Conservation (phyloP, 495 filamentous ascomycete species). For the Cercophora samala region DNA sequence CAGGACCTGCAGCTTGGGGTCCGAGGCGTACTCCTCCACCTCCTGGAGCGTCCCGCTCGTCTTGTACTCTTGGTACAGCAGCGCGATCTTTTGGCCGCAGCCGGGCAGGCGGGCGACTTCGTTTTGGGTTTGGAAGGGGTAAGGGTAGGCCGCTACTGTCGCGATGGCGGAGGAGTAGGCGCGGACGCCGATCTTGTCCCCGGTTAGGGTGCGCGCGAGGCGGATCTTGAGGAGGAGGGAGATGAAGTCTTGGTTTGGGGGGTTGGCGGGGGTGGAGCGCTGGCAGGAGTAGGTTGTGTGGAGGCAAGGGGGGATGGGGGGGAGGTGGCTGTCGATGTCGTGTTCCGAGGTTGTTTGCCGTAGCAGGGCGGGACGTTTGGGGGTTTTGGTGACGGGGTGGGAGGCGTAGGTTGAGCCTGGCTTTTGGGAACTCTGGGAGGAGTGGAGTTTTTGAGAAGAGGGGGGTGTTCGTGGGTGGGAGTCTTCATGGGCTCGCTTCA, state of each 20-base stretch:
- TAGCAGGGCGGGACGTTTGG: conserved; percentile 30
- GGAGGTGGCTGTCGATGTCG: conserved; percentile 48
- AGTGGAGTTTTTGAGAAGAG: neutral
- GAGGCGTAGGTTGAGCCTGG: conserved; percentile 11
- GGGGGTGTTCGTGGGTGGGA: neutral
- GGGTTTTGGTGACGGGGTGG: conserved; percentile 7
- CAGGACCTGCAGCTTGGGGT: conserved; percentile 61
- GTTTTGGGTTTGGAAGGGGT: conserved; percentile 38
- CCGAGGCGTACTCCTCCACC: conserved; percentile 59
- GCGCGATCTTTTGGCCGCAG: conserved; percentile 75
- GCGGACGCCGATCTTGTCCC: conserved; percentile 75
- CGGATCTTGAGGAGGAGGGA: conserved; percentile 70
- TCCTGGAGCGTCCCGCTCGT: conserved; percentile 56
- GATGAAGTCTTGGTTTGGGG: conserved; percentile 77
- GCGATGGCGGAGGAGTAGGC: conserved; percentile 89
- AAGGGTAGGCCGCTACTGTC: conserved; percentile 75
- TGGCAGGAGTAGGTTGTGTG: conserved; percentile 75
- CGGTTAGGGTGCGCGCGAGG: conserved; percentile 62
- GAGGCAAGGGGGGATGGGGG: conserved; percentile 67
- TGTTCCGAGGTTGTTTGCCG: conserved; percentile 72
- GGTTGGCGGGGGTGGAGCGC: conserved; percentile 64
- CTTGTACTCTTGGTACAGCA: conserved; percentile 74
- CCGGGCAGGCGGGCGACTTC: conserved; percentile 75
- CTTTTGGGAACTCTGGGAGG: neutral
- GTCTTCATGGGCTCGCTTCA: conserved; percentile 37